Conservation (phyloP, 768 basidiomycete species). For the Tylopilus rubrobrunneus region DNA sequence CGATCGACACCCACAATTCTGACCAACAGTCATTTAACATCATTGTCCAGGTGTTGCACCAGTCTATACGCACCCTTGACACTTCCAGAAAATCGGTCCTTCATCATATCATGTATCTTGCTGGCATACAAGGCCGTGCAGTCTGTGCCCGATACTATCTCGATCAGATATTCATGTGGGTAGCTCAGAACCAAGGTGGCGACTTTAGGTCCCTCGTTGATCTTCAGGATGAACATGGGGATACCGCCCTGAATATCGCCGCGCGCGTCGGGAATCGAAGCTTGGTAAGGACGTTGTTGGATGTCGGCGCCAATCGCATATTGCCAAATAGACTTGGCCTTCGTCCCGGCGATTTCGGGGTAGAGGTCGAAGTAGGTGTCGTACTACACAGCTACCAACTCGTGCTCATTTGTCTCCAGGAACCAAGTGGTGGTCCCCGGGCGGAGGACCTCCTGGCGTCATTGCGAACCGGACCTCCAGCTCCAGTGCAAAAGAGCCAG, state of each 20-base stretch:
- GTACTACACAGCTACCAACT: not conserved
- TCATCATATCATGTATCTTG: conserved; percentile 88
- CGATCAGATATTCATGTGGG: conserved; percentile 82
- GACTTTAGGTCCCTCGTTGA: conserved; percentile 82
- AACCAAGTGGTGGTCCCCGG: conserved; percentile 63
- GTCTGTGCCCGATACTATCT: conserved; percentile 86
- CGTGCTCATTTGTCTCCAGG: conserved; percentile 37
- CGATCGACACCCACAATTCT: conserved; percentile 82
- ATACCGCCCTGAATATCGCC: conserved; percentile 93
- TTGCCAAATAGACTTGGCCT: conserved; percentile 91
- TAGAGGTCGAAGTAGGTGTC: conserved; percentile 76
- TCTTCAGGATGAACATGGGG: conserved; percentile 91
- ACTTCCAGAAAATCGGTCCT: conserved; percentile 79
- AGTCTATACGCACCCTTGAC: conserved; percentile 85
- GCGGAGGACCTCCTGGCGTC: conserved; percentile 79
- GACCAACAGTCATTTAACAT: conserved; percentile 72
- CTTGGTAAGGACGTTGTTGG: conserved; percentile 80
- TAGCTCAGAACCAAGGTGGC: conserved; percentile 72
- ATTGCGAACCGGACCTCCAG: conserved; percentile 67
- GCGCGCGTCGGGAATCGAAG: conserved; percentile 89
- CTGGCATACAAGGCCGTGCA: conserved; percentile 87
- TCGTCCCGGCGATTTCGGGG: conserved; percentile 90
- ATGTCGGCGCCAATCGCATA: conserved; percentile 88
- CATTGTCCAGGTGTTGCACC: conserved; percentile 60
- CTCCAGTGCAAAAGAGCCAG: conserved; percentile 82